Conservation (phyloP, 768 basidiomycete genomes). For the Hebeloma cylindrosporum region DNA sequence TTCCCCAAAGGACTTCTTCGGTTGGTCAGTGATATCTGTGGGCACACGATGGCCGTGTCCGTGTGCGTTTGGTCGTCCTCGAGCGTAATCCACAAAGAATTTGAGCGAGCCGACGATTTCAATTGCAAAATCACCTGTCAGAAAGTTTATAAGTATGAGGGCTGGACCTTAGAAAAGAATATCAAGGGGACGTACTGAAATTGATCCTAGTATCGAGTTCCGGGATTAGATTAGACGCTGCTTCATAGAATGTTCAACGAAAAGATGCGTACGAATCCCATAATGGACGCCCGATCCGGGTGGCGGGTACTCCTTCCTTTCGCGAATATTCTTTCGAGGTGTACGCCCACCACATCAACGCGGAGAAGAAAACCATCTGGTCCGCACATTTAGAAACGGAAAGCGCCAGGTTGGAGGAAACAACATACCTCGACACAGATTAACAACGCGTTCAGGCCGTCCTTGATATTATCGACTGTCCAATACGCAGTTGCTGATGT, state of each 20-base stretch:
- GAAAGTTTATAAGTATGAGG: not conserved
- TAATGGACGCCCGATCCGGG: conserved; percentile 66
- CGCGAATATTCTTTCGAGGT: conserved; percentile 62
- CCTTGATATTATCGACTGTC: conserved; percentile 12
- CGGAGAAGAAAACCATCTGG: conserved; percentile 83
- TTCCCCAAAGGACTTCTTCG: conserved; percentile 33
- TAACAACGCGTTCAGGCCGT: conserved; percentile 80
- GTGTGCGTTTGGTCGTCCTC: conserved; percentile 28
- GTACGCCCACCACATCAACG: conserved; percentile 85
- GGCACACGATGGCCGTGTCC: conserved; percentile 16
- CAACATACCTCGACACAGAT: conserved; percentile 76
- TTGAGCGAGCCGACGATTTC: conserved; percentile 66
- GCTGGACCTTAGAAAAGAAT: not conserved
- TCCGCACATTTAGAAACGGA: conserved; percentile 12
- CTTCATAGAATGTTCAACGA: conserved; percentile 29
- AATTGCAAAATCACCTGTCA: conserved; percentile 20
- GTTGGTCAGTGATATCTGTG: conserved; percentile 10
- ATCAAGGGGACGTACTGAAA: conserved; percentile 20
- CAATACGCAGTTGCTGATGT: conserved; percentile 75
- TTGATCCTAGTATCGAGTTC: conserved; percentile 27
- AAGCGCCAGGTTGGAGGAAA: not conserved
- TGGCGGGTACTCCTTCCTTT: conserved; percentile 38
- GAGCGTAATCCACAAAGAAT: conserved; percentile 53
- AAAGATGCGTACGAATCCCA: conserved; percentile 57
- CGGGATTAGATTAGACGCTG: not conserved